Evolutionary conservation across 2,329 filamentous ascomycete genomes (phyloP).

Genomic region (Xylaria sp.): DNA sequence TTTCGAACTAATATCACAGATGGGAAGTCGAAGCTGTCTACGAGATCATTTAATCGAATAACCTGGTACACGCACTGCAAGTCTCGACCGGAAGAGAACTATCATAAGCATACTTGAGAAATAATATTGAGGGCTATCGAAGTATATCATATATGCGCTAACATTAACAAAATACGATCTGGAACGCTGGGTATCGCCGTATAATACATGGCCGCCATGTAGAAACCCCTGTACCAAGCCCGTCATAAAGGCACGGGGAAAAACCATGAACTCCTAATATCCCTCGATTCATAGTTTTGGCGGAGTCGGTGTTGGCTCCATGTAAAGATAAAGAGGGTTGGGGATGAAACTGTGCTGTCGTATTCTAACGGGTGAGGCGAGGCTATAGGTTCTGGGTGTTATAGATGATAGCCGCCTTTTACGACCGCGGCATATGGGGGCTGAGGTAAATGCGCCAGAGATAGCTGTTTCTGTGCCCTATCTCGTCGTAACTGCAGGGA

Average conservation of each 20-base stretch:
- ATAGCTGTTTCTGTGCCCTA: conserved; percentile 38
- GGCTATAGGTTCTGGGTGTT: background rate
- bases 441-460: conserved; percentile 5
- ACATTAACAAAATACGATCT: background rate
- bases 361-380: too few relatives aligned
- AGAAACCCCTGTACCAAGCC: conserved; percentile 2
- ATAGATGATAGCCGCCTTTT: background rate
- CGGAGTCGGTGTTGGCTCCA: too few relatives aligned
- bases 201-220: background rate
- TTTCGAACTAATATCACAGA: background rate
- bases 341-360: too few relatives aligned
- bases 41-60: background rate
- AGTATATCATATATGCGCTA: background rate
- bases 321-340: too few relatives aligned
- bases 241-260: background rate
- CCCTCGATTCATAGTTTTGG: background rate
- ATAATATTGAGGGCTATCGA: background rate
- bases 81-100: background rate
- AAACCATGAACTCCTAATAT: background rate
- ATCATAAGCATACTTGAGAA: background rate
- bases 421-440: background rate
- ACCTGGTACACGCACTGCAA: background rate
- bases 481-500: conserved; percentile 61
- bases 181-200: conserved; percentile 28
- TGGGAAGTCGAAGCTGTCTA: too few relatives aligned